Evolutionary conservation across 192 early-diverging fungal species (phyloP).

Genomic region (Geranomyces michiganensis): DNA sequence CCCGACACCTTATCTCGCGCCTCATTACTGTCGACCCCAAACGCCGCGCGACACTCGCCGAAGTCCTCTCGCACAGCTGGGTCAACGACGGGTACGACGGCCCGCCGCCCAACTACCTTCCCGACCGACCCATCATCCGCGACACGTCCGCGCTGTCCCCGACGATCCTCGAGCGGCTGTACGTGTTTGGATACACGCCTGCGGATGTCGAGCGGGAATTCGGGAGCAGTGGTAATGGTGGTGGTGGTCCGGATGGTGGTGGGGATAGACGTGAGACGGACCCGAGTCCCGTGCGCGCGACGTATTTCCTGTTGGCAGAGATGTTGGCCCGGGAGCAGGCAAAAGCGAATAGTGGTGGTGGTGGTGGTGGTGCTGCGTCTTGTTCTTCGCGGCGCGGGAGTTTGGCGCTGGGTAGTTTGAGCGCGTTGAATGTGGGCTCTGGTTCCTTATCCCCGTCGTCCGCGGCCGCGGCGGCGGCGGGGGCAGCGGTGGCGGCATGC

Average conservation of each 20-base stretch:
- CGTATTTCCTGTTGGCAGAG: constrained; percentile 56
- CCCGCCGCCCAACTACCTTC: constrained; percentile 68
- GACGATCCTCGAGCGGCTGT: constrained; percentile 50
- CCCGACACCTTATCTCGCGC: constrained; percentile 64
- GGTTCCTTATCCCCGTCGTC: too few relatives aligned
- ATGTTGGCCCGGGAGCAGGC: constrained; percentile 55
- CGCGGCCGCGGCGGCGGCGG: too few relatives aligned
- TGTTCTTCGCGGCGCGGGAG: constrained; percentile 5
- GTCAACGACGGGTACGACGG: constrained; percentile 72
- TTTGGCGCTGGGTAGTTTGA: neutral
- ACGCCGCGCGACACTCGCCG: constrained; percentile 67
- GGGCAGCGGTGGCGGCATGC: neutral
- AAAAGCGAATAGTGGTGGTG: constrained; percentile 1
- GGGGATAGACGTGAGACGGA: constrained; percentile 24
- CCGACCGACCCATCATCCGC: constrained; percentile 42
- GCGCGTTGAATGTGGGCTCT: too few relatives aligned
- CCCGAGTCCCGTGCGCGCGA: constrained; percentile 50
- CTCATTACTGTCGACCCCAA: constrained; percentile 76
- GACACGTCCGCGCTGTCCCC: constrained; percentile 21
- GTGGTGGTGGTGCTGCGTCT: neutral
- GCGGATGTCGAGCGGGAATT: constrained; percentile 51
- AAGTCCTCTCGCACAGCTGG: constrained; percentile 76
- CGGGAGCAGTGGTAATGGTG: neutral
- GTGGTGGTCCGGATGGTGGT: neutral
- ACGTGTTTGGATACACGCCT: constrained; percentile 50